Evolutionary conservation across 768 basidiomycete genomes (phyloP).

Genomic region (Suillus cothurnatus): DNA sequence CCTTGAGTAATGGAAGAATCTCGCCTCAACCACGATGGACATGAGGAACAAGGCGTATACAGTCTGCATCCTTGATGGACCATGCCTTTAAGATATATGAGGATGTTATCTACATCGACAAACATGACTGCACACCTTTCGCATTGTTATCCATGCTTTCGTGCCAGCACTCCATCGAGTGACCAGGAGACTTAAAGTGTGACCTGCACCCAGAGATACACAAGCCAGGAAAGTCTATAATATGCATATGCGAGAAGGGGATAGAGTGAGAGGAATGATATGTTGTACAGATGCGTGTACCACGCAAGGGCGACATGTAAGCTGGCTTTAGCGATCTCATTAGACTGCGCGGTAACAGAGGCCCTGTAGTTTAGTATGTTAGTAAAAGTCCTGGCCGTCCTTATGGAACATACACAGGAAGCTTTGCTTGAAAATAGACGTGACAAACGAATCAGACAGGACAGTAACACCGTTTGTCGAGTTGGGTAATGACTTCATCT

Average conservation of each 20-base stretch:
- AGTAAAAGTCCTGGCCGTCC: not conserved
- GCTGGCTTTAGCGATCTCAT: constrained; percentile 68
- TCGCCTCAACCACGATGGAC: constrained; percentile 87
- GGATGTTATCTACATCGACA: not conserved
- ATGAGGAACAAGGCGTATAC: constrained; percentile 79
- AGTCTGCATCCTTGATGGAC: constrained; percentile 72
- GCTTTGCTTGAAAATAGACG: too few species aligned
- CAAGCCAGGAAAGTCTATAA: constrained; percentile 92
- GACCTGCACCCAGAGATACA: constrained; percentile 79
- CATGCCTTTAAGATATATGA: constrained; percentile 43
- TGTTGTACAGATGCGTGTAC: constrained; percentile 70
- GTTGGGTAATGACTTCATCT: too few species aligned
- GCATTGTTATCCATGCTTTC: constrained; percentile 78
- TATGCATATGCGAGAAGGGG: constrained; percentile 90
- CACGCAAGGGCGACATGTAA: constrained; percentile 69
- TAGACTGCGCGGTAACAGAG: constrained; percentile 56
- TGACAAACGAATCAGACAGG: too few species aligned
- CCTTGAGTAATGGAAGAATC: constrained; percentile 77
- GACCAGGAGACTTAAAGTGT: constrained; percentile 89
- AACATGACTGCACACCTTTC: constrained; percentile 48
- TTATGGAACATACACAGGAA: too few species aligned
- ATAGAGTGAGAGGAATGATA: constrained; percentile 80
- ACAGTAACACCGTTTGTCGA: too few species aligned
- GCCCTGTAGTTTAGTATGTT: constrained; percentile 30
- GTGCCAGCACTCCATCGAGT: constrained; percentile 89